Conservation (phyloP, 75 land plant species). For the Picea glauca region DNA sequence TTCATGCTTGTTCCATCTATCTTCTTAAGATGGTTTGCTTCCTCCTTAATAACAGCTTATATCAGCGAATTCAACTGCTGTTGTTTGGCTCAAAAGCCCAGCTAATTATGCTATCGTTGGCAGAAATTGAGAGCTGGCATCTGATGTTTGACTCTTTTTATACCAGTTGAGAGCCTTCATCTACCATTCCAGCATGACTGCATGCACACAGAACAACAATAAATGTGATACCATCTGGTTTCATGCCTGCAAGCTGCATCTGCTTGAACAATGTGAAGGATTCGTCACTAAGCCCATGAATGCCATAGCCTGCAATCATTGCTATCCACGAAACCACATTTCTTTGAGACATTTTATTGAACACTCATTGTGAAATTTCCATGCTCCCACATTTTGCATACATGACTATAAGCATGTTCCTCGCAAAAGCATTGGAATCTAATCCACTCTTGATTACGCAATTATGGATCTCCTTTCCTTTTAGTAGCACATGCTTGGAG, state of each 20-base stretch:
- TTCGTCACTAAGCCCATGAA: constrained; percentile 35
- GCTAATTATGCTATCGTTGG: too few relatives aligned
- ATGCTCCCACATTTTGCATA: constrained; percentile 50
- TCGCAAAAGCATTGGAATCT: constrained; percentile 22
- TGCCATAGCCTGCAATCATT: constrained; percentile 40
- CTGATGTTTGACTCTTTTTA: too few relatives aligned
- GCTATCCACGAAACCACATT: constrained; percentile 50
- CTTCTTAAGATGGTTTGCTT: too few relatives aligned
- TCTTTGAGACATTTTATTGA: constrained; percentile 30
- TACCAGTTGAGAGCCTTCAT: constrained; percentile 27
- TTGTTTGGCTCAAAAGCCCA: too few relatives aligned
- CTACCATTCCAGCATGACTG: constrained; percentile 57
- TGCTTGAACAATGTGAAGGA: constrained; percentile 35
- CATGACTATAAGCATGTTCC: constrained; percentile 53
- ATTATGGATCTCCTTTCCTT: constrained; percentile 46
- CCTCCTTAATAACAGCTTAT: too few relatives aligned
- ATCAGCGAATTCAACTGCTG: too few relatives aligned
- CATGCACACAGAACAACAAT: constrained; percentile 48
- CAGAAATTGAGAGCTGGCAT: too few relatives aligned
- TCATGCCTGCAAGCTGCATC: constrained; percentile 30
- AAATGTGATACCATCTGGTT: constrained; percentile 32
- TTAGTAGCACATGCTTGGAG: constrained; percentile 38
- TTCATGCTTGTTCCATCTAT: too few relatives aligned
- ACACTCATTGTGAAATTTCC: constrained; percentile 26
- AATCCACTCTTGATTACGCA: constrained; percentile 21